These are phyloP conservation scores for Pseudozyma flocculosa DNA, from an alignment of 1,284 basidiomycete species.

Conservation along the genomic window DNA sequence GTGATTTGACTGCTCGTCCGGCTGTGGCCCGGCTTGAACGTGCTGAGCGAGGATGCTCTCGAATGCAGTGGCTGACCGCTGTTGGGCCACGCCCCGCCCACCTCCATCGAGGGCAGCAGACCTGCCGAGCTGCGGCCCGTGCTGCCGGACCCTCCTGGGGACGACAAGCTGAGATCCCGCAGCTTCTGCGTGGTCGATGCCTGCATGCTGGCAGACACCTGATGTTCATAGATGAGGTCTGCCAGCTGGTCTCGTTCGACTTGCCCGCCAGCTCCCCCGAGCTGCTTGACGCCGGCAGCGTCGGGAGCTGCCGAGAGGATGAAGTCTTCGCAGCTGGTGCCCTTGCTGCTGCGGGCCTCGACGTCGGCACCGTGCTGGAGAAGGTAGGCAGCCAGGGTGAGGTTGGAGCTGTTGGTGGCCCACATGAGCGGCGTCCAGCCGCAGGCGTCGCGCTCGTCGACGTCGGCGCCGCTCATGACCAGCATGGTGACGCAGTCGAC, in stretches of 20 bases:
- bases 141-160: no score
- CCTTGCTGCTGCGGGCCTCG: slow-evolving; percentile 39
- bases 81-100: no score
- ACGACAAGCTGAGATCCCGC: no score
- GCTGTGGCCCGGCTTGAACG: slow-evolving; percentile 24
- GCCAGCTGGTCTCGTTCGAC: slow-evolving; percentile 40
- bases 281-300: slow-evolving; percentile 2
- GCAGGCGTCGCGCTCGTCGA: slow-evolving; percentile 46
- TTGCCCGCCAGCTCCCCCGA: background rate
- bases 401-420: slow-evolving; percentile 81
- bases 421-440: slow-evolving; percentile 97
- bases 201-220: slow-evolving; percentile 6
- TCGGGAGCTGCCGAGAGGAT: slow-evolving; percentile 42
- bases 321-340: slow-evolving; percentile 49
- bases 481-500: slow-evolving; percentile 47
- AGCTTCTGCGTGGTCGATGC: no score
- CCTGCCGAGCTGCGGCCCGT: no score
- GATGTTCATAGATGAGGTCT: slow-evolving; percentile 48
- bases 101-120: no score
- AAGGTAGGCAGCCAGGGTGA: slow-evolving; percentile 85
- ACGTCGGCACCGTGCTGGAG: slow-evolving; percentile 73
- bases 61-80: background rate
- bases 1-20: slow-evolving; percentile 23
- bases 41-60: slow-evolving; percentile 7
- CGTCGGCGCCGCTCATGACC: slow-evolving; percentile 35